Percentiles rank a stretch among this genome's conserved stretches.
phyloP scores from a whole-genome alignment of 495 filamentous ascomycete species.

The Lichenothelia convexa region DNA sequence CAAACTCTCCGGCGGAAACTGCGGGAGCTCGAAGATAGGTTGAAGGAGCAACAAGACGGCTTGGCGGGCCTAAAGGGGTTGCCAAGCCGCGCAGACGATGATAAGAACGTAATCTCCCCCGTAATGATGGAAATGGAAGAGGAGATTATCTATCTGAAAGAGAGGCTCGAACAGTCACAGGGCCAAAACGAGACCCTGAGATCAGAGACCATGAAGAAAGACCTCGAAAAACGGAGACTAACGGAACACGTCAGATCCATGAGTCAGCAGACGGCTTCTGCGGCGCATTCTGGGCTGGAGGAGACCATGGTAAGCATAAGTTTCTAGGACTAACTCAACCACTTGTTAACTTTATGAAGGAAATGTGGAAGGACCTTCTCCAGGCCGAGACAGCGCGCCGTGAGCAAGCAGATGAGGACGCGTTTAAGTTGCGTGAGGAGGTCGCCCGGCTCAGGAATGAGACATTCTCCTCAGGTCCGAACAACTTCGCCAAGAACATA shows the following conservation, averaged over 20 bases:
- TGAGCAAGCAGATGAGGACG: conserved; percentile 81
- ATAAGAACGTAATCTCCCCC: conserved; percentile 38
- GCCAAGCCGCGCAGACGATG: conserved; percentile 26
- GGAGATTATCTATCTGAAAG: conserved; percentile 65
- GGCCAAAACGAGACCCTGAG: conserved; percentile 63
- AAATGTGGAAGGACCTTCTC: conserved; percentile 90
- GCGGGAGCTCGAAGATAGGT: conserved; percentile 67
- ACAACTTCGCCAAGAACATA: conserved; percentile 36
- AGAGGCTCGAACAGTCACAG: conserved; percentile 66
- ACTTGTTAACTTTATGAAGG: conserved; percentile 18
- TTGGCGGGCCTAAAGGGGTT: conserved; percentile 30
- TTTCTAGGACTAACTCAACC: no score
- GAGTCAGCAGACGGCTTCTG: conserved; percentile 42
- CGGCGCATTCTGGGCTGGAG: conserved; percentile 51
- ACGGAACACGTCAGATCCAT: conserved; percentile 60
- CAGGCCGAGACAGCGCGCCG: conserved; percentile 78
- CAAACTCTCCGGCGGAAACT: conserved; percentile 59
- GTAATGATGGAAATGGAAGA: conserved; percentile 61
- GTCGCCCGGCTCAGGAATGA: conserved; percentile 56
- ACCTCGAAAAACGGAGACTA: conserved; percentile 64
- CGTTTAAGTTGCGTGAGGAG: conserved; percentile 69
- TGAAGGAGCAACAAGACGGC: conserved; percentile 54
- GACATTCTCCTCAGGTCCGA: conserved; percentile 19
- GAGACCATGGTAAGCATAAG: conserved; percentile 48
- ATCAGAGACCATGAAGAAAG: conserved; percentile 53